Percentiles rank a stretch among this genome's conserved stretches.
These are phyloP conservation scores for Cryphonectria naterciae DNA, from an alignment of 2,329 filamentous ascomycete genomes.

Conservation along the genomic window DNA sequence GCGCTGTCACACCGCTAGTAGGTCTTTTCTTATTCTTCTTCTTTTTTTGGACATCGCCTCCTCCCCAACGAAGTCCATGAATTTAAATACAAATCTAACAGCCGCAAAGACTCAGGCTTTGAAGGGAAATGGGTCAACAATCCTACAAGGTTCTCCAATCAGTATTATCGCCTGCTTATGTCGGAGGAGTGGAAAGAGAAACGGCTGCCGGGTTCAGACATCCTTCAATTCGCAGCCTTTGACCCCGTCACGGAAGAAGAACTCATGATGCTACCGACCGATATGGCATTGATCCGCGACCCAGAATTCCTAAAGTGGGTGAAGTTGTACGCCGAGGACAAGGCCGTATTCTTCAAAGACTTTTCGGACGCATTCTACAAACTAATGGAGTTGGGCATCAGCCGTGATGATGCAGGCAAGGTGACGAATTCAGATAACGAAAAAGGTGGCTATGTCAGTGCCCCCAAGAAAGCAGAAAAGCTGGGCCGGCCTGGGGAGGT, in stretches of 20 bases:
- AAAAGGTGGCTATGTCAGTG: slow-evolving; percentile 45
- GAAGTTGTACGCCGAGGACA: slow-evolving; percentile 61
- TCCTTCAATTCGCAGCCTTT: slow-evolving; percentile 62
- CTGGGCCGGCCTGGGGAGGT: slow-evolving; percentile 39
- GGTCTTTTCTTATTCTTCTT: background rate
- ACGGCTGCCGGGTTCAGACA: slow-evolving; percentile 54
- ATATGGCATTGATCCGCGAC: slow-evolving; percentile 62
- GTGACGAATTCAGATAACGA: slow-evolving; percentile 61
- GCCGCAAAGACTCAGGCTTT: slow-evolving; percentile 48
- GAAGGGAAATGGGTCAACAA: slow-evolving; percentile 44
- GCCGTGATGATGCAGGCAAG: slow-evolving; percentile 54
- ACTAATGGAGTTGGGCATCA: slow-evolving; percentile 63
- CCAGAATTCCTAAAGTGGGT: slow-evolving; percentile 59
- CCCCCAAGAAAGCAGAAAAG: slow-evolving; percentile 38
- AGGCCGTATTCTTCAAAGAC: slow-evolving; percentile 64
- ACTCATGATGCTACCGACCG: slow-evolving; percentile 70
- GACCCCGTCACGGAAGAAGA: slow-evolving; percentile 60
- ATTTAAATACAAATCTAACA: background rate
- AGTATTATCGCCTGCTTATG: slow-evolving; percentile 41
- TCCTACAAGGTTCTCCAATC: slow-evolving; percentile 43
- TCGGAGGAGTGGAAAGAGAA: slow-evolving; percentile 47
- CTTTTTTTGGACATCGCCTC: background rate
- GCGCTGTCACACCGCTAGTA: slow-evolving; percentile 57
- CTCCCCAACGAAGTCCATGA: background rate
- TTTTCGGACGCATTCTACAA: slow-evolving; percentile 63